A percentile compares a stretch with the other conserved stretches of the same genome.
These are phyloP conservation scores for Candida dendrica DNA, from an alignment of 805 yeast genomes.

Conservation along the genomic window DNA sequence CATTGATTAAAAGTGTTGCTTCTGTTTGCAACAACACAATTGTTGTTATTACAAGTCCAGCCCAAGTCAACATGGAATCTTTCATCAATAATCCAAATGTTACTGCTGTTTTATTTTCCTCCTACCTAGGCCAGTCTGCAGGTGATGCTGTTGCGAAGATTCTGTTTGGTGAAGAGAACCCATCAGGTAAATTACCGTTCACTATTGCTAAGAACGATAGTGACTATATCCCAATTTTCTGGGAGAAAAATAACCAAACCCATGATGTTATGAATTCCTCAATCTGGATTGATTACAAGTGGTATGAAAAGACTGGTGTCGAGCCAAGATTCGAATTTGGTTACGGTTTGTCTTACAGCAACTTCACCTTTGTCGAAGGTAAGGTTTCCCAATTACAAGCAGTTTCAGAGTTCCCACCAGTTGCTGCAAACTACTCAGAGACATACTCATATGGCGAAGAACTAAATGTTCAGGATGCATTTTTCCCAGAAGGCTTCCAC, in stretches of 20 bases:
- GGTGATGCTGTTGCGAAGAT: constrained; percentile 51
- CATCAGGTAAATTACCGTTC: constrained; percentile 54
- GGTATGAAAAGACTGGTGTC: constrained; percentile 44
- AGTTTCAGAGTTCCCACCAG: constrained; percentile 33
- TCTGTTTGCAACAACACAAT: constrained; percentile 42
- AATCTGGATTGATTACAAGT: constrained; percentile 45
- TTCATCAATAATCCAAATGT: constrained; percentile 48
- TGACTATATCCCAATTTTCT: constrained; percentile 38
- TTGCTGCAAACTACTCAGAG: constrained; percentile 35
- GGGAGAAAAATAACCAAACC: constrained; percentile 20
- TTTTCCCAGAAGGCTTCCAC: constrained; percentile 40
- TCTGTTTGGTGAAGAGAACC: constrained; percentile 47
- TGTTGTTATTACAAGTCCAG: constrained; percentile 47
- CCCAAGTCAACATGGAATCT: constrained; percentile 46
- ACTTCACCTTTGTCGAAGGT: constrained; percentile 23
- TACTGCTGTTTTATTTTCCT: constrained; percentile 44
- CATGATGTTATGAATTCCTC: constrained; percentile 22
- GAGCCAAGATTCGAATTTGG: constrained; percentile 47
- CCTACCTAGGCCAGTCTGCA: constrained; percentile 44
- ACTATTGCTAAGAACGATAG: constrained; percentile 43
- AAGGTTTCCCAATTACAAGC: constrained; percentile 29
- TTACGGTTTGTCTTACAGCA: constrained; percentile 49
- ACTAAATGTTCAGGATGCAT: constrained; percentile 40
- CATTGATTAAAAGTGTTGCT: constrained; percentile 38
- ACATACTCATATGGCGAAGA: constrained; percentile 31